Conservation (phyloP, 2,329 filamentous ascomycete genomes). For the Botryotinia calthae region DNA sequence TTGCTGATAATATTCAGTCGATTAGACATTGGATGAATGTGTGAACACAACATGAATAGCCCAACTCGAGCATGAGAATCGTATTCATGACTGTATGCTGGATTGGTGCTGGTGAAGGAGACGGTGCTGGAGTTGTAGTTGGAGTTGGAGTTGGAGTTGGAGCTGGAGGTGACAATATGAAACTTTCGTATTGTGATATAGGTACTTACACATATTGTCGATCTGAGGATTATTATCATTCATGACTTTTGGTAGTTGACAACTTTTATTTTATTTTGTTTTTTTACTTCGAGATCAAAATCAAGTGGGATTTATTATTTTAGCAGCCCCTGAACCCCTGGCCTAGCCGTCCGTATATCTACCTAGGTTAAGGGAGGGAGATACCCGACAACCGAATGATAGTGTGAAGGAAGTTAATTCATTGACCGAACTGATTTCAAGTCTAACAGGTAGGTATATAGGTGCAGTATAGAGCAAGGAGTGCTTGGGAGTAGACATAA, state of each 20-base stretch:
- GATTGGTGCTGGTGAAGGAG: not conserved
- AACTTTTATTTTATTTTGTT: not conserved
- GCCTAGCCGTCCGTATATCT: not conserved
- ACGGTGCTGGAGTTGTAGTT: not conserved
- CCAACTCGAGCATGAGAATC: not conserved
- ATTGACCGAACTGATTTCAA: not conserved
- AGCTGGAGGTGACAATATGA: not conserved
- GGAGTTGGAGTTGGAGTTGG: not conserved
- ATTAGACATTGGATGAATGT: not conserved
- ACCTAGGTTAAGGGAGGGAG: not conserved
- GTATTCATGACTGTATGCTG: not conserved
- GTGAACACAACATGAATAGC: not conserved
- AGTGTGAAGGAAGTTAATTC: not conserved
- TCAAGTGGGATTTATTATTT: not conserved
- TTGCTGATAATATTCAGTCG: not conserved
- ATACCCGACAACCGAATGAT: conserved; percentile 2
- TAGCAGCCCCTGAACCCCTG: not conserved
- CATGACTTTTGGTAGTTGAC: not conserved
- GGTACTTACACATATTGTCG: conserved; percentile 1
- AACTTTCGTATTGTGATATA: not conserved
- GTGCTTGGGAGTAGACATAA: not conserved
- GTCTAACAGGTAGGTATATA: not conserved
- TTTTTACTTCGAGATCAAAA: not conserved
- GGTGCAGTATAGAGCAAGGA: not conserved
- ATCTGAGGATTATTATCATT: not conserved